Evolutionary conservation across 495 filamentous ascomycete species (phyloP), one percentile per base, ranked within the genome.

Genomic region (Sphaerosporella brunnea): DNA sequence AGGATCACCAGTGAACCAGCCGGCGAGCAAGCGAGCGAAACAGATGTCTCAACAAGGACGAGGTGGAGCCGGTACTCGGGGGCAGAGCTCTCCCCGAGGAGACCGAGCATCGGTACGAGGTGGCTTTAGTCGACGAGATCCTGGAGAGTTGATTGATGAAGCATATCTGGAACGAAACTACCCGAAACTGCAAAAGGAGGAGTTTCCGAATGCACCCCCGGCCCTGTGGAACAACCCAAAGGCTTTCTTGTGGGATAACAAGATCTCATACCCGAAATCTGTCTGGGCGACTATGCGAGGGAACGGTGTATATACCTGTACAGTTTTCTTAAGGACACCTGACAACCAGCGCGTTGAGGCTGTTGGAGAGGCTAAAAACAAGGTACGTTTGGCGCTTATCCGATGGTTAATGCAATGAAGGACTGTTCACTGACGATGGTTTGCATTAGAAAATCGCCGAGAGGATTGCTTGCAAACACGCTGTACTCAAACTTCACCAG

Each of bases 391-490:
- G 2, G 13, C n/a, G n/a, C n/a, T n/a, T n/a, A n/a, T n/a, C n/a
- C n/a, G n/a, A n/a, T n/a, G n/a, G n/a, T n/a, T n/a, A n/a, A n/a
- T n/a, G n/a, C n/a, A 1, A 21, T 18, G 3, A 40, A 16, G 10
- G n/a, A 21, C 20, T 40, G 15, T 15, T 15, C 21, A n/a, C 37
- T 15, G 10, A 16, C 10, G 2, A 16, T 10, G 20, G n/a, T 3
- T 40, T 2, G n/a, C 18, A 13, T 25, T 43, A 66, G 64, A 63
- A 61, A 62, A 44, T 38, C 16, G 62, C 64, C 9, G 63, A 64
- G 23, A 51, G 50, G 30, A 51, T 52, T 36, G 64, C 64, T 25
- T 64, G 51, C 43, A 51, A 62, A 35, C 58, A 64, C 47, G 36
- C 57, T 16, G 11, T 64, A 34, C 53, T 54, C 23, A 67, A 65